Evolutionary conservation across 352 stramenopile species (phyloP).

Genomic region (Pythium myriotylum): DNA sequence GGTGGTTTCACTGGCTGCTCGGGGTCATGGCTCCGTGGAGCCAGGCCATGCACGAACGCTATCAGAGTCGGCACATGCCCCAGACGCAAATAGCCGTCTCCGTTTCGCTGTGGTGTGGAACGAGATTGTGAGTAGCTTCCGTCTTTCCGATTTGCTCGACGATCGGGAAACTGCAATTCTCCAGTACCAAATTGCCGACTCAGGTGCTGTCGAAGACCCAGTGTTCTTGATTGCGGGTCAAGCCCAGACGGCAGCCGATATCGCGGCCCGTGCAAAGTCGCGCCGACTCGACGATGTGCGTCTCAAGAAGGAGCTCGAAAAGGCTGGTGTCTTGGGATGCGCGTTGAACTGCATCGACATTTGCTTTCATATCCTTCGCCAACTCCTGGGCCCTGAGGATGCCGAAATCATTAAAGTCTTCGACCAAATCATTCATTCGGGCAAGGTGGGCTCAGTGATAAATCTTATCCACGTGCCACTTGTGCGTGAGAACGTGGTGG

Average conservation of each 20-base stretch:
- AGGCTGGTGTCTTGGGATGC: conserved; percentile 70
- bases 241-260: conserved; percentile 68
- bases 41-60: conserved; percentile 41
- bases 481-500: conserved; percentile 81
- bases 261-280: conserved; percentile 58
- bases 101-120: conserved; percentile 90
- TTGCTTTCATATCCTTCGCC: conserved; percentile 76
- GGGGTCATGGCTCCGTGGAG: conserved; percentile 68
- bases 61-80: conserved; percentile 51
- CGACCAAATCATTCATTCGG: conserved; percentile 61
- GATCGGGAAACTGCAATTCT: conserved; percentile 87
- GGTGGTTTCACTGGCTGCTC: conserved; percentile 69
- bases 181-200: conserved; percentile 89
- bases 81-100: conserved; percentile 77
- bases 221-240: conserved; percentile 88
- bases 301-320: conserved; percentile 74
- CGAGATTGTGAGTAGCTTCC: conserved; percentile 89
- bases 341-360: conserved; percentile 83
- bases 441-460: conserved; percentile 50
- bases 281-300: conserved; percentile 60
- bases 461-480: conserved; percentile 79
- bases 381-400: conserved; percentile 76
- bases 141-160: conserved; percentile 84
- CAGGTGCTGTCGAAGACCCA: conserved; percentile 77
- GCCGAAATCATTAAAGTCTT: conserved; percentile 66